phyloP scores from a whole-genome alignment of 2,329 filamentous ascomycete genomes.

The Cercospora sojina region DNA sequence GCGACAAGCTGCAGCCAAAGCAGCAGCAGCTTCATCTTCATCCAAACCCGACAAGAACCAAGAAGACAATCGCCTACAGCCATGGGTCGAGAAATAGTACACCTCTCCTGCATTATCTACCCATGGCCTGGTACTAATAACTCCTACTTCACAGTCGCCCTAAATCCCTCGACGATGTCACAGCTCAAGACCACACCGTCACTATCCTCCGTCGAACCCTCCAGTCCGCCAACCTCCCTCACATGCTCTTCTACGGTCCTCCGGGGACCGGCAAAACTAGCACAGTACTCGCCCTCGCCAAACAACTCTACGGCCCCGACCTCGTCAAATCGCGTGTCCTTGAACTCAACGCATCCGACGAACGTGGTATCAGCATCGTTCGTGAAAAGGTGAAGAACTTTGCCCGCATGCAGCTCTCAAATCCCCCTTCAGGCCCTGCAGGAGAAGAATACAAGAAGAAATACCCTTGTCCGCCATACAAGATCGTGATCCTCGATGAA shows the following conservation, averaged over 20 bases:
- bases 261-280: constrained; percentile 98
- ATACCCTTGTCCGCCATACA: constrained; percentile 96
- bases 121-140: constrained; percentile 13
- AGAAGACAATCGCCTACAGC: constrained; percentile 70
- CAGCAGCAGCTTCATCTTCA: constrained; percentile 64
- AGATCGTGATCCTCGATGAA: constrained; percentile 97
- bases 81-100: constrained; percentile 70
- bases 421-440: constrained; percentile 66
- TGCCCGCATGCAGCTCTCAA: constrained; percentile 88
- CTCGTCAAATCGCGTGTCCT: constrained; percentile 93
- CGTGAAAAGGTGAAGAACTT: constrained; percentile 98
- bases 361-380: constrained; percentile 95
- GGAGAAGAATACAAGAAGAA: constrained; percentile 57
- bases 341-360: constrained; percentile 97
- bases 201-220: constrained; percentile 88
- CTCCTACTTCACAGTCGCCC: constrained; percentile 66
- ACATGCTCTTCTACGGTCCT: constrained; percentile 99
- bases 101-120: constrained; percentile 3
- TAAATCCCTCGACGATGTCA: constrained; percentile 89
- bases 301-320: constrained; percentile 94
- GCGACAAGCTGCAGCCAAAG: constrained; percentile 66
- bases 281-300: constrained; percentile 93
- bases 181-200: constrained; percentile 95
- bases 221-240: constrained; percentile 94
- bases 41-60: constrained; percentile 63